Evolutionary conservation across 208 protist species (phyloP).

Genomic region (Leishmania arabica): DNA sequence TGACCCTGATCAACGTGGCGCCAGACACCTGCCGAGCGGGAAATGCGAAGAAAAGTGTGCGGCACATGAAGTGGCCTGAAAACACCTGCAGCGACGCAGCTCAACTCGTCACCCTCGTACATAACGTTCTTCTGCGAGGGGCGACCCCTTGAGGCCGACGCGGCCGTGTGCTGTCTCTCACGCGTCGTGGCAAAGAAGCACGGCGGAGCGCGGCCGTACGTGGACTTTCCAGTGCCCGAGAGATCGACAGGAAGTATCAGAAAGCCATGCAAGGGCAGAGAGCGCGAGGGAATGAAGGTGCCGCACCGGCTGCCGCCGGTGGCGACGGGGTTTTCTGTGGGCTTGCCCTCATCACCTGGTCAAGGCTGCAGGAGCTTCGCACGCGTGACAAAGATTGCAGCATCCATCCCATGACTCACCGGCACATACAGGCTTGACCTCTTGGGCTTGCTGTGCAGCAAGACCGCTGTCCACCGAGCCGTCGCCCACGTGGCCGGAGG

Average conservation of each 20-base stretch:
- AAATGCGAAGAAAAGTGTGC: not conserved
- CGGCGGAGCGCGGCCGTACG: constrained; percentile 15
- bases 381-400: constrained; percentile 27
- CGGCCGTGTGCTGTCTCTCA: not conserved
- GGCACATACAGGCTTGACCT: constrained; percentile 30
- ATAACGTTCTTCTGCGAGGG: not conserved
- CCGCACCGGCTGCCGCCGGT: not conserved
- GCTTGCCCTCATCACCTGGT: not conserved
- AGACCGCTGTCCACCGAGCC: not conserved
- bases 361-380: not conserved
- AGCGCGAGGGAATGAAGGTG: constrained; percentile 14
- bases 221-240: constrained; percentile 33
- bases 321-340: not conserved
- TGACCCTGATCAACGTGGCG: not conserved
- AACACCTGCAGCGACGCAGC: not conserved
- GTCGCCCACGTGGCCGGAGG: not conserved
- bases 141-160: not conserved
- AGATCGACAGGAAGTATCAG: constrained; percentile 42
- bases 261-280: not conserved
- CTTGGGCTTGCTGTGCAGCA: constrained; percentile 29
- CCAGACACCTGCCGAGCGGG: not conserved
- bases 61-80: constrained; percentile 14
- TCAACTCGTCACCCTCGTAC: not conserved
- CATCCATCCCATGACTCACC: constrained; percentile 54
- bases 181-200: constrained; percentile 19